Percentiles rank a stretch among this genome's conserved stretches.
These are phyloP conservation scores for Penicillium sp. DNA, from an alignment of 2,329 filamentous ascomycete species.

Conservation along the genomic window DNA sequence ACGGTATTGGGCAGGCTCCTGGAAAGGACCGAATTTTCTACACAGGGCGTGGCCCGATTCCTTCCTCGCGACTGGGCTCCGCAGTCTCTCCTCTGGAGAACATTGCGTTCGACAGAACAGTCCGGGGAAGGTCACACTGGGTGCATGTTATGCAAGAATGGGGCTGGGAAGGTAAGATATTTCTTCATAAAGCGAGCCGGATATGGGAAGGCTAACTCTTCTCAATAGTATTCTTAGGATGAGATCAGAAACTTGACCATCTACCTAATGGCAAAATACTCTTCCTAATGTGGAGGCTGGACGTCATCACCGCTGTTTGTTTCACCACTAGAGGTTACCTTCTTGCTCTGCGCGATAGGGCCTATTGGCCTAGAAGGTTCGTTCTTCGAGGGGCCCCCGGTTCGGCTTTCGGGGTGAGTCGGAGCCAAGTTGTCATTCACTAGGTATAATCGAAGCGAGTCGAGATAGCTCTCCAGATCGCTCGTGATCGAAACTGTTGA, in stretches of 20 bases:
- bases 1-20: constrained; percentile 25
- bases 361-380: background rate
- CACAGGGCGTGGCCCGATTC: constrained; percentile 14
- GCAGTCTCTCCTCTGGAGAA: constrained; percentile 43
- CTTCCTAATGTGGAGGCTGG: background rate
- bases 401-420: constrained; percentile 2
- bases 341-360: constrained; percentile 1
- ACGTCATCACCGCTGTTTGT: background rate
- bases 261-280: background rate
- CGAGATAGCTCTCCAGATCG: constrained; percentile 36
- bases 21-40: constrained; percentile 23
- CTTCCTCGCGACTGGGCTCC: constrained; percentile 33
- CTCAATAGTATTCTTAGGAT: constrained; percentile 47
- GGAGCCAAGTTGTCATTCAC: constrained; percentile 14
- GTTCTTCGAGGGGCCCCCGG: constrained; percentile 1
- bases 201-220: constrained; percentile 14
- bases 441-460: constrained; percentile 36
- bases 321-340: background rate
- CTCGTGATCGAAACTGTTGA: constrained; percentile 37
- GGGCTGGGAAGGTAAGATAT: constrained; percentile 70
- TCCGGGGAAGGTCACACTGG: constrained; percentile 71
- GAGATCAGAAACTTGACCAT: constrained; percentile 12
- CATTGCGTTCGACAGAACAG: constrained; percentile 65
- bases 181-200: constrained; percentile 4
- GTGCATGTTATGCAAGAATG: constrained; percentile 73